A percentile compares a stretch with the other conserved stretches of the same genome.
Conservation (phyloP, 2,329 filamentous ascomycete species). For the Fusarium sp. region DNA sequence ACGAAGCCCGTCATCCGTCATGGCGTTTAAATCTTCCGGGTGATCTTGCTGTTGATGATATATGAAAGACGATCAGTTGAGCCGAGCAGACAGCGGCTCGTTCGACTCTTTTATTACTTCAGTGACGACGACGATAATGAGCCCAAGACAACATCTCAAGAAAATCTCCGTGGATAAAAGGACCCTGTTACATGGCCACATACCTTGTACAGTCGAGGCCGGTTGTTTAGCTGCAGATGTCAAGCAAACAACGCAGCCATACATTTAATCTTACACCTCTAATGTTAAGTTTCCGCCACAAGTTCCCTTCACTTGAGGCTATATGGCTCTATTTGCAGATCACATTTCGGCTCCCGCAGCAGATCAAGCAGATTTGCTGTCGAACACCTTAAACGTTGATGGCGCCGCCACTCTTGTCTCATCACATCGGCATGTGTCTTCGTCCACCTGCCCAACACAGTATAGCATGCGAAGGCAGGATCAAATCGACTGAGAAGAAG, state of each 20-base stretch:
- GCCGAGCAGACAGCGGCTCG: not conserved
- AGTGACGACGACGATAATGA: not conserved
- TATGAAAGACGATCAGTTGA: not conserved
- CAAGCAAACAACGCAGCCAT: constrained; percentile 1
- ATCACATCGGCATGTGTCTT: not conserved
- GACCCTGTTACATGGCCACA: not conserved
- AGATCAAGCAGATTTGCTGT: constrained; percentile 21
- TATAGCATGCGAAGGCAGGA: not conserved
- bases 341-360: constrained; percentile 4
- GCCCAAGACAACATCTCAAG: not conserved
- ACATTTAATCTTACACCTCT: not conserved
- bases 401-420: constrained; percentile 29
- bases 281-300: constrained; percentile 17
- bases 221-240: not conserved
- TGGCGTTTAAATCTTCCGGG: not conserved
- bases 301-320: not conserved
- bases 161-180: not conserved
- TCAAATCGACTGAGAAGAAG: constrained; percentile 4
- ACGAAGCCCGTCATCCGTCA: not conserved
- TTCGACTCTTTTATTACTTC: not conserved
- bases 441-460: not conserved
- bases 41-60: not conserved
- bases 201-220: not conserved
- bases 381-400: constrained; percentile 5
- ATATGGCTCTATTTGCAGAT: not conserved